Base-by-base conservation (phyloP, 139 green algal species). In the Zygnema cylindricum region DNA sequence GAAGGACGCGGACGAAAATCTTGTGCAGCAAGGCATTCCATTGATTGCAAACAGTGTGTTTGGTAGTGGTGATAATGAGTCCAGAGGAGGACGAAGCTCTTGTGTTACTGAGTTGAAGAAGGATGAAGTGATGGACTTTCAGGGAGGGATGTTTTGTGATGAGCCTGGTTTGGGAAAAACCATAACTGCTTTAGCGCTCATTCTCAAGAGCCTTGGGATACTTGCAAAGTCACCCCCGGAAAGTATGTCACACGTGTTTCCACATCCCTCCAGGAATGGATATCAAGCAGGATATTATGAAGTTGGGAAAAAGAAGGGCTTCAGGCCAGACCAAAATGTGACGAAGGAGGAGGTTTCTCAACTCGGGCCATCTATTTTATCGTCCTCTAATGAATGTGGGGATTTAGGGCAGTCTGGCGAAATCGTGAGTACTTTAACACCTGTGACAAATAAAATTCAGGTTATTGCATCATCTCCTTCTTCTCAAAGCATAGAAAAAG, bases 81-180 rank as follows among this genome's bases (percentile, higher is more conserved):
- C 0, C 41, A 76, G 30, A 30, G 0, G 30, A 7, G 55, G 82
- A 16, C 81, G 25, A 43, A 23, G 22, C 39, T 7, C 39, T 30
- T 38, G 32, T 0, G 79, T 32, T 23, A 33, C 0, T 38, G 78
- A 69, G 1, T 41, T 86, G 43, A 55, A 84, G 23, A 92, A 93
- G 1, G 49, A 69, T 0, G 25, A n/a, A 0, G 32, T 94, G 71
- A 49, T 0, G 0, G 94, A 96, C 75, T 90, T 95, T 23, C 76
- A 86, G 3, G 96, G 96, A 0, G 96, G 96, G 11, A 90, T 98
- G 54, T 95, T 98, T 54, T 98, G 96, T 76, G 96, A 98, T 77
- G 96, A 98, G 77, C 96, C 96, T 1, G 96, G 96, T 0, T 93
- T 98, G 35, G 96, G 96, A 32, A 98, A 98, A 92, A 98, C 96